Evolutionary conservation across 495 filamentous ascomycete genomes (phyloP), one percentile per base, ranked within the genome.

Genomic region (Coniosporium apollinis): DNA sequence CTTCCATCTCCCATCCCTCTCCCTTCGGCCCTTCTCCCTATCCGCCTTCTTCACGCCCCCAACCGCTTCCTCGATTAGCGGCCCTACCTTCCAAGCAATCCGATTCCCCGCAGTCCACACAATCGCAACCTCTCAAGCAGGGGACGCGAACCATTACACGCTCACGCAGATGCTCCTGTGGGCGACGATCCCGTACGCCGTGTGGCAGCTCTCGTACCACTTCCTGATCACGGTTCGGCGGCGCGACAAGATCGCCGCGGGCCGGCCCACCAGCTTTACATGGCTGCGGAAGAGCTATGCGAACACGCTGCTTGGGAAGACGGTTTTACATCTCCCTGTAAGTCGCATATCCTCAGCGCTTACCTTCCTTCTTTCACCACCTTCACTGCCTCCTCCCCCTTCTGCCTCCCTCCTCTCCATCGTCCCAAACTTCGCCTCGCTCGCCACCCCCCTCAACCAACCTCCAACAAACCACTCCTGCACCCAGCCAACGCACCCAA

Each of bases 201-300:
- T 92, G 48, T 97, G 89, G 89, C 89, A 97, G 54, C 61, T 93
- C 0, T 56, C 62, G 36, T 97, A 96, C 56, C 87, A 96, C 57
- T 72, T 86, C 54, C 67, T 93, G 45, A 96, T 97, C 56, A 91
- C 85, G 8, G 81, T 94, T 26, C 75, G 89, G 16, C 77, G 85
- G 5, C 74, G 80, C 5, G 83, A 89, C 39, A 84, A 96, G 62
- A 97, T 97, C 47, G 85, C 83, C 11, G 91, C 91, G 11, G 89
- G 89, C 5, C 79, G 87, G 1, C 91, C 86, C 14, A 97, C 89
- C 7, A 89, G 81, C 32, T 97, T 93, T 55, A 96, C 91, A 39
- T 97, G 91, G 91, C 72, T 97, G 19, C 83, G 86, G 36, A 74
- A 73, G 41, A 86, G 79, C 1, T 97, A 94, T 59, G 69, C 75